Percentiles rank a stretch among this genome's conserved stretches.
Conservation (phyloP, 148 eudicot genomes). For the Drosera capensis region DNA sequence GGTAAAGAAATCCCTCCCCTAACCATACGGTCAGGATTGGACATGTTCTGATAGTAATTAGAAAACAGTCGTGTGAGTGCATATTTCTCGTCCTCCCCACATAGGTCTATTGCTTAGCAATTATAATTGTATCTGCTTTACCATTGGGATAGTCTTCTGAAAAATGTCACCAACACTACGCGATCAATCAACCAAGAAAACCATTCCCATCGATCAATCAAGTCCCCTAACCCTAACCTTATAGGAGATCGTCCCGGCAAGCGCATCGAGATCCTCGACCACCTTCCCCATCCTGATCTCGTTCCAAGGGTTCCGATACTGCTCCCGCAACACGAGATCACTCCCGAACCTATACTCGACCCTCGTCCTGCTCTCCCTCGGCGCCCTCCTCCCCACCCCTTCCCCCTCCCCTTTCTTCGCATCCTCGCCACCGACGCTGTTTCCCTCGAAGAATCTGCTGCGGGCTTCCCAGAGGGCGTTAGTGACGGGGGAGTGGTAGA, state of each 20-base stretch:
- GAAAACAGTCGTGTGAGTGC: no score
- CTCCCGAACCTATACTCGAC: slow-evolving; percentile 44
- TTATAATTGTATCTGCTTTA: no score
- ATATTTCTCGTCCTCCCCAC: no score
- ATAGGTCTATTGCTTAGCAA: no score
- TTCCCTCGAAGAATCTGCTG: slow-evolving; percentile 38
- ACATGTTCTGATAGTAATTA: no score
- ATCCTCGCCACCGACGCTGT: not conserved
- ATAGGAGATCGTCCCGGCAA: slow-evolving; percentile 80
- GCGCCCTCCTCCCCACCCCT: slow-evolving; percentile 33
- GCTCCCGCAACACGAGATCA: slow-evolving; percentile 69
- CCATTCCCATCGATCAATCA: no score
- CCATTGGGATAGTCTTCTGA: no score
- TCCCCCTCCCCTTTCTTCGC: slow-evolving; percentile 17
- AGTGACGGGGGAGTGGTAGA: slow-evolving; percentile 84
- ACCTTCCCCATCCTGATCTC: slow-evolving; percentile 69
- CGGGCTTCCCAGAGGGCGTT: slow-evolving; percentile 92
- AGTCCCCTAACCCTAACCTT: no score
- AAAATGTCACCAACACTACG: no score
- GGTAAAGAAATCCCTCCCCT: no score
- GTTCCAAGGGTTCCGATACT: slow-evolving; percentile 91
- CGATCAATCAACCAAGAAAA: no score
- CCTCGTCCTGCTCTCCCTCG: slow-evolving; percentile 55
- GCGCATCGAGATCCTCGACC: slow-evolving; percentile 94
- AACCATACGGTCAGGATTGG: no score